phyloP scores from a whole-genome alignment of 345 rosid species.

The Acer campestre region DNA sequence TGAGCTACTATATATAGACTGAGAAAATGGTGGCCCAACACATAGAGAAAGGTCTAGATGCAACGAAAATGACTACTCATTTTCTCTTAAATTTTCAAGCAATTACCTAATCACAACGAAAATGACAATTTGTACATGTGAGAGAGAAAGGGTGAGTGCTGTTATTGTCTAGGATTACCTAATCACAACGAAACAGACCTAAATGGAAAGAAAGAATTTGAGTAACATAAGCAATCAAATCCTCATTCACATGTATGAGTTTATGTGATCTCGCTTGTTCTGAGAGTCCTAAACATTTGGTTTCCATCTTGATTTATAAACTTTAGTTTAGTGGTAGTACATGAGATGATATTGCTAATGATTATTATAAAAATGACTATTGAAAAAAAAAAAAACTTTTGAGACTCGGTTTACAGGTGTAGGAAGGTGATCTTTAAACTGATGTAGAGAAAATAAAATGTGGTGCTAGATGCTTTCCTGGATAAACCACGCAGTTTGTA shows the following conservation, averaged over 20 bases:
- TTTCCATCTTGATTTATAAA: background rate
- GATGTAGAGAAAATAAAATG: conserved; percentile 2
- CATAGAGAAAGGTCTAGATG: conserved; percentile 54
- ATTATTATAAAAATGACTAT: background rate
- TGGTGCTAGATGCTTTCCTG: conserved; percentile 18
- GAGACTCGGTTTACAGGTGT: background rate
- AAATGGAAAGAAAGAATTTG: background rate
- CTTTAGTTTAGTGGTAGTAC: background rate
- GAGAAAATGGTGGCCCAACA: conserved; percentile 46
- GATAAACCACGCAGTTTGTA: conserved; percentile 3
- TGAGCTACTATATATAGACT: conserved; percentile 32
- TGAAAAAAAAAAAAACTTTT: background rate
- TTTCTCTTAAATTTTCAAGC: conserved; percentile 18
- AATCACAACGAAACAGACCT: background rate
- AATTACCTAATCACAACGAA: no score
- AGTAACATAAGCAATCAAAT: background rate
- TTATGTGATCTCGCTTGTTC: background rate
- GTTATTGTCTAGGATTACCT: conserved; percentile 6
- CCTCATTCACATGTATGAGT: background rate
- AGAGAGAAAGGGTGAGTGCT: background rate
- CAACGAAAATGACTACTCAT: conserved; percentile 35
- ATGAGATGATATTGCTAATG: background rate
- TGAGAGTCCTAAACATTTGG: background rate
- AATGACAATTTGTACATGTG: conserved; percentile 15
- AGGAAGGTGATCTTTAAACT: conserved; percentile 1